phyloP scores from a whole-genome alignment of 2,329 filamentous ascomycete species.

The Colletotrichum tabaci region DNA sequence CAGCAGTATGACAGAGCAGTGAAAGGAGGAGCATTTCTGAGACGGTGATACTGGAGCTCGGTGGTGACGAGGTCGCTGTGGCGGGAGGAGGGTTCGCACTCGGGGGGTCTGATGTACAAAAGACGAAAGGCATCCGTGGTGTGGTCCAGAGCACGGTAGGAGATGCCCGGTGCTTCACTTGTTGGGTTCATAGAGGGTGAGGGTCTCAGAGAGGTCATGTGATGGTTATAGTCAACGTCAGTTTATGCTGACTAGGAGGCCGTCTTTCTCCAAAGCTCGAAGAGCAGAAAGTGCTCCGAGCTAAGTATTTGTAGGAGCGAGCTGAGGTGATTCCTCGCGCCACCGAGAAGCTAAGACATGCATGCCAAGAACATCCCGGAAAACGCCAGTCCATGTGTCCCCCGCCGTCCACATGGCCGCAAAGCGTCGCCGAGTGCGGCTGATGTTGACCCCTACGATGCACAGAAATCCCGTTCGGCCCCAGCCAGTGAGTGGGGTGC shows the following conservation, averaged over 20 bases:
- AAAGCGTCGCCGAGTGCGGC: slow-evolving; percentile 4
- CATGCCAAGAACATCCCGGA: not conserved
- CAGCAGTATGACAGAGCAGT: slow-evolving; percentile 23
- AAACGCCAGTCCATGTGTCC: not conserved
- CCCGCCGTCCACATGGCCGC: no score
- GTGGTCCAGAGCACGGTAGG: not conserved
- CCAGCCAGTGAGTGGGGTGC: no score
- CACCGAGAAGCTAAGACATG: not conserved
- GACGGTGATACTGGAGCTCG: not conserved
- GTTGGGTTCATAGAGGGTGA: not conserved
- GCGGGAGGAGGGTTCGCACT: not conserved
- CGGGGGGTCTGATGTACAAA: slow-evolving; percentile 6
- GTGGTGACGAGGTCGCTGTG: not conserved
- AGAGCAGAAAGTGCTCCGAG: not conserved
- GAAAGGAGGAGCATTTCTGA: not conserved
- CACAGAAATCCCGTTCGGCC: no score
- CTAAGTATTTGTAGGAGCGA: not conserved
- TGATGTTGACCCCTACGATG: not conserved
- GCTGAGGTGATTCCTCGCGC: not conserved
- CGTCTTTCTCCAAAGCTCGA: not conserved
- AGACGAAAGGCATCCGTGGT: slow-evolving; percentile 17
- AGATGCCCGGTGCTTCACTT: not conserved
- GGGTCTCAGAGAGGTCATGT: not conserved
- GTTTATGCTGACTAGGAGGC: not conserved
- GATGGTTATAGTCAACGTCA: not conserved